Percentiles rank a stretch among this genome's conserved stretches.
These are phyloP conservation scores for Aciculoconidium aculeatum DNA, from an alignment of 805 yeast genomes.

Conservation along the genomic window DNA sequence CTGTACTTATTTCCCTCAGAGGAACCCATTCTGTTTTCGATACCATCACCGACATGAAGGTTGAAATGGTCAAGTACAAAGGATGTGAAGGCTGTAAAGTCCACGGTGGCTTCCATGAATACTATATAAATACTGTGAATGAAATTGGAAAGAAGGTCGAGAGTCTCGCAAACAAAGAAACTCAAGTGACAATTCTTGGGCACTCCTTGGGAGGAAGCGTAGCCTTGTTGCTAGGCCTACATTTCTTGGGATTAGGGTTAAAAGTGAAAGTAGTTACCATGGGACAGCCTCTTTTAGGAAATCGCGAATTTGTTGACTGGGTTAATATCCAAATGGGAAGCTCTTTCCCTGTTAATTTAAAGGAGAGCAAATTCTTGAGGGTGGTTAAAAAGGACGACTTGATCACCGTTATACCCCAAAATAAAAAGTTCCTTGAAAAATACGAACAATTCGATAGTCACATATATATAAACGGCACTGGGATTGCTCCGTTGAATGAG, in stretches of 20 bases:
- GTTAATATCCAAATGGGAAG: conserved; percentile 30
- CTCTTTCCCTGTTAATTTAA: conserved; percentile 12
- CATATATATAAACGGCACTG: conserved; percentile 20
- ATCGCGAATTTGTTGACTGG: conserved; percentile 31
- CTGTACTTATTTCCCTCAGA: conserved; percentile 30
- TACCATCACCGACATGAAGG: conserved; percentile 33
- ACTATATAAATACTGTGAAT: conserved; percentile 23
- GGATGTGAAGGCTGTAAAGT: conserved; percentile 34
- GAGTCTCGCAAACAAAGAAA: conserved; percentile 8
- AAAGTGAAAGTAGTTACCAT: conserved; percentile 30
- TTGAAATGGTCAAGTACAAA: conserved; percentile 27
- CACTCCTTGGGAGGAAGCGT: conserved; percentile 39
- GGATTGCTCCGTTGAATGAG: conserved; percentile 17
- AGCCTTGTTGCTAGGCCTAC: conserved; percentile 30
- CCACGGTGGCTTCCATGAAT: conserved; percentile 27
- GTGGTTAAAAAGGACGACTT: conserved; percentile 24
- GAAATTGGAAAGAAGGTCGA: conserved; percentile 21
- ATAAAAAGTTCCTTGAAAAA: conserved; percentile 10
- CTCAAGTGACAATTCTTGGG: conserved; percentile 17
- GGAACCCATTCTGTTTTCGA: conserved; percentile 40
- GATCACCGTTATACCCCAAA: conserved; percentile 24
- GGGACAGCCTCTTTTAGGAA: conserved; percentile 43
- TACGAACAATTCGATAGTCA: conserved; percentile 34
- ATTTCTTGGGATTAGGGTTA: conserved; percentile 30
- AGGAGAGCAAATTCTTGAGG: conserved; percentile 14